Evolutionary conservation across 805 yeast genomes (phyloP), one percentile per base, ranked within the genome.

Genomic region (Wickerhamiella azyma): DNA sequence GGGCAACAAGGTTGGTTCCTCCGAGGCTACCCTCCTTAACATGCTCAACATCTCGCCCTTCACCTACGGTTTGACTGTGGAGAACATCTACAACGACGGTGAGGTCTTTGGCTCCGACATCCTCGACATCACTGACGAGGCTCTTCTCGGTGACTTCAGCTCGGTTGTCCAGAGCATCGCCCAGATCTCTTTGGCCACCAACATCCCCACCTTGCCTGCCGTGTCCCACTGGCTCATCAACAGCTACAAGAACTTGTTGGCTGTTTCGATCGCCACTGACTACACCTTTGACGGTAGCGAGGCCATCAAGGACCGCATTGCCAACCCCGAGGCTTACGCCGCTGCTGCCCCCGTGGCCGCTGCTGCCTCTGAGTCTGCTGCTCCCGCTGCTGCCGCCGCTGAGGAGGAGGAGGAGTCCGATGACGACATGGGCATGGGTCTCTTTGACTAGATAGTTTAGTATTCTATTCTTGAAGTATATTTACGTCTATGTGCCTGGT

Each of bases 291-390:
- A 94, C 75, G 97, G 95, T 72, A 84, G 95, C 61, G 99, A 88
- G 78, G 88, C 89, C 60, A 81, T 92, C 77, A 85, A 85, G 83
- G 99, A 92, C 83, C 85, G 97, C 77, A 77, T 92, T 65, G 97
- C 95, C 71, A 89, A 92, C 94, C 99, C 99, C 71, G 97, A 92
- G 57, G 95, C 95, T 71, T 92, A 89, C 75, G 98, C 97, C 68
- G 81, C 97, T 66, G 94, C 96, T 74, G 96, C 96, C 65, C 95
- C 97, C 64, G 96, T 74, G 68, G 96, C 96, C 64, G 81, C 83
- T 66, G 83, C 94, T 61, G 77, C 84, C 62, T 61, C 74, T 53
- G 61, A 75, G 54, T 63, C 71, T 55, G 72, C 69, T 47, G 76
- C 76, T 51, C 79, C 75, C 54, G 81, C 75, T 52, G 82, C 72